Conservation (phyloP, 108 stramenopile genomes). For the Cyclotella sp. region DNA sequence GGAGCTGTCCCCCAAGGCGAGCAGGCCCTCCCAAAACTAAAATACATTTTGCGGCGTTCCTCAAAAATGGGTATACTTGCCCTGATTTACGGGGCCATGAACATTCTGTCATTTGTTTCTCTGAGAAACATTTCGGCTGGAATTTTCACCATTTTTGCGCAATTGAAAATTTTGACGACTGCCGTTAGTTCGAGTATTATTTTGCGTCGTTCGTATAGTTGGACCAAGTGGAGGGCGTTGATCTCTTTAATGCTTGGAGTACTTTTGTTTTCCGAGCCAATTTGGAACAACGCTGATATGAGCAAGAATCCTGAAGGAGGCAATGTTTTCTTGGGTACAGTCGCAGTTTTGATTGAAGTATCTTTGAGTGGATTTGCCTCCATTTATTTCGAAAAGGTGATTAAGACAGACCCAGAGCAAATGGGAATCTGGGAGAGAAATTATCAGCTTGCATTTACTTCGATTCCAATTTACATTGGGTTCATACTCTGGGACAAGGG, state of each 20-base stretch:
- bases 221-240: conserved; percentile 92
- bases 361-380: conserved; percentile 92
- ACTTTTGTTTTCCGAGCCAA: conserved; percentile 87
- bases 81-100: conserved; percentile 91
- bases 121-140: conserved; percentile 92
- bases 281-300: conserved; percentile 56
- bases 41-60: conserved; percentile 71
- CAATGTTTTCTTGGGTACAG: conserved; percentile 74
- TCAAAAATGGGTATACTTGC: conserved; percentile 90
- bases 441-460: conserved; percentile 84
- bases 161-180: conserved; percentile 94
- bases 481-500: conserved; percentile 72
- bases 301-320: conserved; percentile 55
- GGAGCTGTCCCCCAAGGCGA: conserved; percentile 45
- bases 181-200: conserved; percentile 88
- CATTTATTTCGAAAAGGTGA: conserved; percentile 95
- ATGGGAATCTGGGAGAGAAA: conserved; percentile 93
- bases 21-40: conserved; percentile 36
- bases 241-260: conserved; percentile 88
- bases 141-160: conserved; percentile 89
- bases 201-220: conserved; percentile 74
- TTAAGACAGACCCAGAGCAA: conserved; percentile 79
- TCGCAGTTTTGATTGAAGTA: conserved; percentile 90
- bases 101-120: conserved; percentile 89
- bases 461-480: conserved; percentile 71